These are phyloP conservation scores for Rhynchospora tenuis DNA, from an alignment of 176 grass and related monocot species.

Conservation along the genomic window DNA sequence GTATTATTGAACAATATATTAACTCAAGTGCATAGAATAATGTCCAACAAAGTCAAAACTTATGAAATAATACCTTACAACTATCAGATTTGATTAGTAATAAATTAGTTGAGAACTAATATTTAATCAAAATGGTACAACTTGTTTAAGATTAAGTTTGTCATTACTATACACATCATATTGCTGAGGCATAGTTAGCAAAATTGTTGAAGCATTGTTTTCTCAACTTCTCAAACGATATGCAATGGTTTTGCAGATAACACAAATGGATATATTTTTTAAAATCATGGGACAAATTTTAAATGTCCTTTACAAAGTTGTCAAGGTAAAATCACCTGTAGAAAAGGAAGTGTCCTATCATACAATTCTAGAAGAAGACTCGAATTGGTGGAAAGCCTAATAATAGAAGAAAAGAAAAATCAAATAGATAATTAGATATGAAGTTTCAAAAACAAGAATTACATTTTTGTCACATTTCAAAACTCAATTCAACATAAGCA, in stretches of 20 bases:
- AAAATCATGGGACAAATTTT: not conserved
- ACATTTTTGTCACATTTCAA: not conserved
- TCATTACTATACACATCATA: not conserved
- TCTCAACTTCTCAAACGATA: not conserved
- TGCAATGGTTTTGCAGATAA: not conserved
- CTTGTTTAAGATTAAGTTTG: not conserved
- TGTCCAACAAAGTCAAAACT: not conserved
- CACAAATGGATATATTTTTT: not conserved
- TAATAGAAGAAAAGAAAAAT: constrained; percentile 11
- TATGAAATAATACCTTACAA: not conserved
- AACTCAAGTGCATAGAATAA: not conserved
- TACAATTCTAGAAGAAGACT: constrained; percentile 16
- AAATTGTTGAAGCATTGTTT: not conserved
- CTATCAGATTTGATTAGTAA: not conserved
- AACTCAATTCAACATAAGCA: not conserved
- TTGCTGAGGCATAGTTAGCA: not conserved
- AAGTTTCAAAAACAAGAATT: not conserved
- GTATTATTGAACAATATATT: not conserved
- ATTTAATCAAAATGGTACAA: not conserved
- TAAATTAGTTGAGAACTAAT: not conserved
- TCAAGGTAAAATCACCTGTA: constrained; percentile 14
- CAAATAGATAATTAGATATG: constrained; percentile 5
- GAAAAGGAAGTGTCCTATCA: constrained; percentile 17
- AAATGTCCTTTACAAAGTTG: not conserved
- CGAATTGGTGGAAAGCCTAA: constrained; percentile 17